These are phyloP conservation scores for Fusarium begoniae DNA, from an alignment of 2,329 filamentous ascomycete genomes.

Conservation along the genomic window DNA sequence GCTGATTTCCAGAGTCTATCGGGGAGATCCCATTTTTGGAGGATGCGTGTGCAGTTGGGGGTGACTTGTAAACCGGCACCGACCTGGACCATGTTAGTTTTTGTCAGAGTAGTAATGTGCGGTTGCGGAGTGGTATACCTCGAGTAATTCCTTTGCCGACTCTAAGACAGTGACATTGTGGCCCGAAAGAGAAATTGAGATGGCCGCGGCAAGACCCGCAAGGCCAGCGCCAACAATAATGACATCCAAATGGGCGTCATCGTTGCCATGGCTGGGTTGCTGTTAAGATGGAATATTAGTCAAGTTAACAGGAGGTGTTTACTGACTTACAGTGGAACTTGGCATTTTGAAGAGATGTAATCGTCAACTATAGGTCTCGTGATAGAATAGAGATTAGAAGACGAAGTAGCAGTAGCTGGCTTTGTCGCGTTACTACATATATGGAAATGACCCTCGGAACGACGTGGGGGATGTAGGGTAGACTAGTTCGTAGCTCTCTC, in stretches of 20 bases:
- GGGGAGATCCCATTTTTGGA: conserved; percentile 61
- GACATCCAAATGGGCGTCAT: accelerated
- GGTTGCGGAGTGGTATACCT: neutral
- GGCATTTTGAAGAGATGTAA: neutral
- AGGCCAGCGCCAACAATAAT: neutral
- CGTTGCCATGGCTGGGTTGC: accelerated
- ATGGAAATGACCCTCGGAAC: neutral
- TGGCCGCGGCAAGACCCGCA: neutral
- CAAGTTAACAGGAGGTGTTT: accelerated
- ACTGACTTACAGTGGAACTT: neutral
- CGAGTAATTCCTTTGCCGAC: neutral
- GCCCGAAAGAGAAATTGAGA: neutral
- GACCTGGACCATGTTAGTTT: conserved; percentile 27
- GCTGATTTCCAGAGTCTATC: conserved; percentile 51
- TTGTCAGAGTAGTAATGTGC: no score
- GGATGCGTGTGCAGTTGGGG: conserved; percentile 58
- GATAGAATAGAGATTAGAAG: neutral
- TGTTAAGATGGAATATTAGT: accelerated
- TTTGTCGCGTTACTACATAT: neutral
- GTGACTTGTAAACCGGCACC: conserved; percentile 64
- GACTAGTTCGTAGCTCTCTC: accelerated
- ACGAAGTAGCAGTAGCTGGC: neutral
- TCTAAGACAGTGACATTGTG: neutral
- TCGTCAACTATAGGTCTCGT: neutral
- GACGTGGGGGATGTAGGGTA: neutral